Conservation (phyloP, 208 protist species). For the Trypanosoma vivax region DNA sequence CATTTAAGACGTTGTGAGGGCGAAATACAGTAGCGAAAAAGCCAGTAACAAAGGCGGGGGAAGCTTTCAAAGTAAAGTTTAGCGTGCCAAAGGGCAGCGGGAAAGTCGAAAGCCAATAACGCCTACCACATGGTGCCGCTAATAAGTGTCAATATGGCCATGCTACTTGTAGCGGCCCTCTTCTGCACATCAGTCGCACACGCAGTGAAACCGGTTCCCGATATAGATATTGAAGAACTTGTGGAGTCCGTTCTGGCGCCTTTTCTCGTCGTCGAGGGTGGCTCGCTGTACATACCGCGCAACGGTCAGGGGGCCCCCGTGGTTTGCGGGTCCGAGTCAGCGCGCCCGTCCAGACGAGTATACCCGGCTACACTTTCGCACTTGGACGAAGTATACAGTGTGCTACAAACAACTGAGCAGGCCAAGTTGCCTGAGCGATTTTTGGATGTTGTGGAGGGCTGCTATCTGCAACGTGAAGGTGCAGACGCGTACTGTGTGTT, state of each 20-base stretch:
- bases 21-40: no score
- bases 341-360: not conserved
- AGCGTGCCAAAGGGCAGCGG: no score
- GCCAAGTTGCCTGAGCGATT: not conserved
- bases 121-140: no score
- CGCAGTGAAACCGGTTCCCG: no score
- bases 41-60: no score
- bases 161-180: not conserved
- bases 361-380: slow-evolving; percentile 13
- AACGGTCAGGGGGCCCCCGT: not conserved
- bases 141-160: no score
- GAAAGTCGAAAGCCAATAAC: no score
- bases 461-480: slow-evolving; percentile 1
- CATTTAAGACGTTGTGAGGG: no score
- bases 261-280: slow-evolving; percentile 13
- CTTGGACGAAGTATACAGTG: slow-evolving; percentile 5
- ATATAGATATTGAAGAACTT: slow-evolving; percentile 4
- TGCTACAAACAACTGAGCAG: not conserved
- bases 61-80: no score
- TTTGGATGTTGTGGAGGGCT: slow-evolving; percentile 15
- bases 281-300: slow-evolving; percentile 4
- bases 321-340: not conserved
- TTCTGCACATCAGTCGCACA: not conserved
- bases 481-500: slow-evolving; percentile 1
- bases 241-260: slow-evolving; percentile 9